A percentile compares a stretch with the other conserved stretches of the same genome.
Evolutionary conservation across 2,329 filamentous ascomycete genomes (phyloP).

Genomic region (Albophoma yamanashiensis): DNA sequence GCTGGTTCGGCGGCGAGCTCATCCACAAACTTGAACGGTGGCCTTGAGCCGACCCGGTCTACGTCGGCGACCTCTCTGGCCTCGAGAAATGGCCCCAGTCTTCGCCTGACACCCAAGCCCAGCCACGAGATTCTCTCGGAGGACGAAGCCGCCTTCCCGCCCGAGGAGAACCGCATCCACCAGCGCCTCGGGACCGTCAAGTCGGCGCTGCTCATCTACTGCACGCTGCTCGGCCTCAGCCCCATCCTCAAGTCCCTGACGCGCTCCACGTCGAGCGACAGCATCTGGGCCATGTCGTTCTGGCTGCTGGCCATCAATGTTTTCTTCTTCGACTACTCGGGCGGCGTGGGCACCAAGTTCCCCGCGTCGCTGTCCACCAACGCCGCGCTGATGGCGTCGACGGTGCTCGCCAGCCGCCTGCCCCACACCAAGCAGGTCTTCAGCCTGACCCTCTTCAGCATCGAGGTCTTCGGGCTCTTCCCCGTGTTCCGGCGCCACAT

Average conservation of each 20-base stretch:
- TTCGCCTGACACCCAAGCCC: conserved; percentile 9
- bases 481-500: conserved; percentile 93
- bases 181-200: conserved; percentile 70
- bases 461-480: conserved; percentile 94
- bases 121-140: conserved; percentile 19
- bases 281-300: conserved; percentile 94
- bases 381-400: conserved; percentile 90
- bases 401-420: conserved; percentile 81
- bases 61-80: conserved; percentile 30
- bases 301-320: conserved; percentile 93
- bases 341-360: conserved; percentile 51
- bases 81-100: conserved; percentile 3
- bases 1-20: conserved; percentile 33
- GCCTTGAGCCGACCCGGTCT: conserved; percentile 37
- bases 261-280: conserved; percentile 80
- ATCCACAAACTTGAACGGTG: conserved; percentile 34
- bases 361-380: conserved; percentile 80
- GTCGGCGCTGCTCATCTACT: conserved; percentile 87
- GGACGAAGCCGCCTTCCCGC: conserved; percentile 12
- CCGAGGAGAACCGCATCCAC: conserved; percentile 30
- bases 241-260: conserved; percentile 97
- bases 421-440: conserved; percentile 91
- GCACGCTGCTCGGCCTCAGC: conserved; percentile 79
- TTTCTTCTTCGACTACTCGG: conserved; percentile 95
- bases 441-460: conserved; percentile 86